Evolutionary conservation across 441 rosid species (phyloP).

Genomic region (Populus hybrid): DNA sequence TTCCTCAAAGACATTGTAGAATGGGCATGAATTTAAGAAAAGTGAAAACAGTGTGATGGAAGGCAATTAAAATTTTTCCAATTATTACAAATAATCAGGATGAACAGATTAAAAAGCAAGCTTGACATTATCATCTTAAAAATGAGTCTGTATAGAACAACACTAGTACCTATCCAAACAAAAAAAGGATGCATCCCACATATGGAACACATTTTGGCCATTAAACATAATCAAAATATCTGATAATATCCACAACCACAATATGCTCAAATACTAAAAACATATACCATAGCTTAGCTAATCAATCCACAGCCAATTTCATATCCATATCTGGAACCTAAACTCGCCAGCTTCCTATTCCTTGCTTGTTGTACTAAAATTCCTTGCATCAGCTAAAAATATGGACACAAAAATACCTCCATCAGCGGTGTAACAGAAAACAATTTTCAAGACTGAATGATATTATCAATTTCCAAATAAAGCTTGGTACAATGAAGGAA

Average conservation of each 20-base stretch:
- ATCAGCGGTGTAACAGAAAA: too few relatives aligned
- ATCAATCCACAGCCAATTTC: slow-evolving; percentile 94
- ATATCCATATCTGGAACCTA: slow-evolving; percentile 85
- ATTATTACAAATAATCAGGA: neutral
- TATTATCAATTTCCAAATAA: neutral
- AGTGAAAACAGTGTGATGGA: neutral
- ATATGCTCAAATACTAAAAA: neutral
- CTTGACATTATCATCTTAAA: neutral
- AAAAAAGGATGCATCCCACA: neutral
- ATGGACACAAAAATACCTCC: neutral
- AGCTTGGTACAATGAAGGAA: too few relatives aligned
- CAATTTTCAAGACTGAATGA: too few relatives aligned
- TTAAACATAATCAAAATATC: neutral
- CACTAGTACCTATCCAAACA: too few relatives aligned
- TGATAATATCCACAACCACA: neutral
- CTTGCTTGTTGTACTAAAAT: slow-evolving; percentile 96
- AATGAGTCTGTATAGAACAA: too few relatives aligned
- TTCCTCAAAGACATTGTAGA: neutral
- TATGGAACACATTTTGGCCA: neutral
- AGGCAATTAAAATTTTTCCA: neutral
- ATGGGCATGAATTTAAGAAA: neutral
- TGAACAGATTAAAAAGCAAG: neutral
- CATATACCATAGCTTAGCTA: slow-evolving; percentile 75
- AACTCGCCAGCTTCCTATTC: slow-evolving; percentile 98
- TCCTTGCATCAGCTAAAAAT: slow-evolving; percentile 93